Conservation (phyloP, 2,329 filamentous ascomycete genomes). For the Ceratocystis lukuohia region DNA sequence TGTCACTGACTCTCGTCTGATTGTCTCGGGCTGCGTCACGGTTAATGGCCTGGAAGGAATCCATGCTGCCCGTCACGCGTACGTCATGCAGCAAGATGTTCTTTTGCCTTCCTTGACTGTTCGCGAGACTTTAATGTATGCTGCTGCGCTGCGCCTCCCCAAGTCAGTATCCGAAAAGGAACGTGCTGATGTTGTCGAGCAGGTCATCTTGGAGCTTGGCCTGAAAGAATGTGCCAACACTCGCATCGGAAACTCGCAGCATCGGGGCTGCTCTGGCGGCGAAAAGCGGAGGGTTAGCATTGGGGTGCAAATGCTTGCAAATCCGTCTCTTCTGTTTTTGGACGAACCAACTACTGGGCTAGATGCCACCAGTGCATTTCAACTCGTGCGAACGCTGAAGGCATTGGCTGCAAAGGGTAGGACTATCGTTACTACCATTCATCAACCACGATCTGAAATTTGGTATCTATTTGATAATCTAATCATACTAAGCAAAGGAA, state of each 20-base stretch:
- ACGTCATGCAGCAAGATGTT: constrained; percentile 67
- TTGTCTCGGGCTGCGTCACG: constrained; percentile 40
- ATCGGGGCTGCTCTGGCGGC: constrained; percentile 65
- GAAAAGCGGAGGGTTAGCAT: constrained; percentile 67
- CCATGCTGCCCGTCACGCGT: constrained; percentile 45
- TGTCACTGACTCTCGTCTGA: constrained; percentile 41
- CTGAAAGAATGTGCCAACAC: constrained; percentile 67
- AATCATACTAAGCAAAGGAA: constrained; percentile 53
- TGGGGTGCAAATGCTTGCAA: constrained; percentile 65
- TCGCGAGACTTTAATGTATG: constrained; percentile 59
- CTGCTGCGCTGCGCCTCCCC: constrained; percentile 57
- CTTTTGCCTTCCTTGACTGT: constrained; percentile 61
- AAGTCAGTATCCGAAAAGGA: constrained; percentile 46
- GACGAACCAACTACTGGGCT: constrained; percentile 70
- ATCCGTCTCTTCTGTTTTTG: constrained; percentile 63
- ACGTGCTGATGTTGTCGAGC: constrained; percentile 52
- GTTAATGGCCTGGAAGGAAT: constrained; percentile 49
- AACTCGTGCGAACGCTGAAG: constrained; percentile 58
- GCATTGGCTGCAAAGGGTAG: constrained; percentile 52
- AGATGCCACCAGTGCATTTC: constrained; percentile 64
- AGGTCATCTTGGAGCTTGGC: constrained; percentile 62
- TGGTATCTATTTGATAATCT: constrained; percentile 65
- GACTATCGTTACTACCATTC: constrained; percentile 61
- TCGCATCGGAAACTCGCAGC: constrained; percentile 54
- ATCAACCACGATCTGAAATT: constrained; percentile 66